Evolutionary conservation across 495 filamentous ascomycete species (phyloP), one percentile per base, ranked within the genome.

Genomic region (Daldinia caldariorum): DNA sequence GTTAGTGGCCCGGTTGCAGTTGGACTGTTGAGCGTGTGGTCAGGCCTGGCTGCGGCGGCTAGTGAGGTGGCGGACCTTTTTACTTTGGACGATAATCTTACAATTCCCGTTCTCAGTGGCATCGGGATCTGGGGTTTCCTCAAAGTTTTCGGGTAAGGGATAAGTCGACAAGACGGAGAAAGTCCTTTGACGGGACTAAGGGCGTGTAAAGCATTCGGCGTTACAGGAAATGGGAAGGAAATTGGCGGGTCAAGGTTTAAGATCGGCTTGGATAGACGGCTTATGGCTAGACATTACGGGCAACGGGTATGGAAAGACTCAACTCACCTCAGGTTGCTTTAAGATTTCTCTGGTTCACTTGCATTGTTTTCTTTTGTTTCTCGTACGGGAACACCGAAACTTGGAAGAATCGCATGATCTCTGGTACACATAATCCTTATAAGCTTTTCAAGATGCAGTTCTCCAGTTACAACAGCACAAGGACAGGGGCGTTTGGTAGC

Each of bases 81-180:
- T 76, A 90, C 92, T 31, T 92, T 92, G 92, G 95, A 99, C 76
- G 95, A 99, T 82, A 99, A 99, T 80, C 82, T 98, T 65, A 97
- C 94, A 38, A 99, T 99, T 78, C 95, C 95, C 12, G 88, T 97
- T 41, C 80, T 99, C 56, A 97, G 92, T 76, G 93, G 93, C 13
- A 76, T 96, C 14, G 94, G 95, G 8, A 89, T 99, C 54, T 97
- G 92, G 91, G 92, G 91, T 0, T 96, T 99, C 77, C 82, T 98
- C 76, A 97, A 94, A 82, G 76, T 94, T 45, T 97, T 98, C 85
- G 91, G 92, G 32, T 90, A 83, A 70, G 51, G 49, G 38, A 31
- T 32, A 41, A 67, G 31, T 45, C 18, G 56, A 54, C 54, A 70
- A 72, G 57, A 64, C 18, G 55, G 45, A 51, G 51, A 61, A 39